Conservation (phyloP, 495 filamentous ascomycete species). For the Trypethelium eluteriae region DNA sequence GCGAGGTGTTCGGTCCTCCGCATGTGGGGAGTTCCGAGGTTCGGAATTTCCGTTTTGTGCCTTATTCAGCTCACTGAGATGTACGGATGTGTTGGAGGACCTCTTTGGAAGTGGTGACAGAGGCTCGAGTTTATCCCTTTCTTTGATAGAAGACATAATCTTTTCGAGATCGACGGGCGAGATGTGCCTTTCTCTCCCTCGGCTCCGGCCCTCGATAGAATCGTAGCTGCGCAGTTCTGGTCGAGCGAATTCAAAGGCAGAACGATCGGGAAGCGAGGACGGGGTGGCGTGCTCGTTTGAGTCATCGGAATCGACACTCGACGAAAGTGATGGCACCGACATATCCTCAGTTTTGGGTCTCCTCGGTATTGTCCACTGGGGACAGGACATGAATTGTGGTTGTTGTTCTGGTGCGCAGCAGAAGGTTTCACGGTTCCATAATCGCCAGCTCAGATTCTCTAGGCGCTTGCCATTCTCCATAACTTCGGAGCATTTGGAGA, state of each 20-base stretch:
- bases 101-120: conserved; percentile 39
- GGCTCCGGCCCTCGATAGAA: conserved; percentile 48
- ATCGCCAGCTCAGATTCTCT: conserved; percentile 91
- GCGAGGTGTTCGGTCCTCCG: conserved; percentile 21
- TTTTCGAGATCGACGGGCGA: conserved; percentile 79
- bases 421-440: conserved; percentile 95
- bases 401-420: conserved; percentile 70
- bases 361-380: conserved; percentile 33
- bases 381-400: conserved; percentile 24
- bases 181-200: conserved; percentile 80
- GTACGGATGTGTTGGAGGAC: conserved; percentile 40
- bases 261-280: conserved; percentile 51
- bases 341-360: conserved; percentile 28
- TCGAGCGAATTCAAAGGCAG: conserved; percentile 48
- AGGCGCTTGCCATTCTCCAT: conserved; percentile 87
- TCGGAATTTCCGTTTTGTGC: background rate
- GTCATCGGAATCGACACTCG: conserved; percentile 75
- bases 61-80: conserved; percentile 26
- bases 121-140: conserved; percentile 61
- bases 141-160: conserved; percentile 82
- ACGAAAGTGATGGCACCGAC: conserved; percentile 72
- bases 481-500: conserved; percentile 89
- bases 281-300: conserved; percentile 67
- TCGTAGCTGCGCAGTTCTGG: conserved; percentile 51
- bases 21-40: background rate